Base-by-base conservation (phyloP, 257 asterid species). In the Salvia rosmarinus region DNA sequence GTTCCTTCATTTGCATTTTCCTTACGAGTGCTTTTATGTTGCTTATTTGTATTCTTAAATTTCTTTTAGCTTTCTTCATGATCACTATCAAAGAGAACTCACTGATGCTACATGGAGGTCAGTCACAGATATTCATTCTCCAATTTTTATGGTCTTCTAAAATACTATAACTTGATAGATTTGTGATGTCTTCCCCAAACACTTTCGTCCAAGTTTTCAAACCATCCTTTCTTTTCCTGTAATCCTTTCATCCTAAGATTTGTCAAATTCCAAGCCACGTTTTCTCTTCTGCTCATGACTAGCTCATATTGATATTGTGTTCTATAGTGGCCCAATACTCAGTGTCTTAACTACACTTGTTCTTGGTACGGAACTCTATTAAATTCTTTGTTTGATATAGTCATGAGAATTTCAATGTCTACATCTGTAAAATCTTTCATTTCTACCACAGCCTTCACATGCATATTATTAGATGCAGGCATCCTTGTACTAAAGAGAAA, bases 1-100 rank as follows among this genome's bases (percentile, higher is more conserved):
- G 23, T 42, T 54, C 32, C 60, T 51, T 51, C 9, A 52, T 47
- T 63, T 55, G 60, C 75, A 68, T 32, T 46, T 65, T 40, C 70
- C 9, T 12, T 40, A 6, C 21, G 37, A 55, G 46, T 23, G 21
- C 20, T 57, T 43, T 62, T 17, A 25, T 44, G 6, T 58, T 30
- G 25, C 6, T 28, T 30, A 4, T 44, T 70, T 57, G 37, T 4
- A 30, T 39, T 69, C 60, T 59, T 21, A 32, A n/a, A 32, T n/a
- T 32, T 57, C 6, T 35, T 19, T 9, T 59, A 30, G 65, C 65
- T 58, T 32, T 58, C 23, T 11, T 32, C 44, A 1, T 4, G 25
- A 58, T 59, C 14, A 5, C 20, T 17, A 34, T 59, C 14, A n/a
- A 59, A 32, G 13, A 16, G 35, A 59, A 39, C 46, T 34, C 46